A percentile compares a stretch with the other conserved stretches of the same genome.
phyloP scores from a whole-genome alignment of 768 basidiomycete genomes.

The Fibroporia radiculosa region DNA sequence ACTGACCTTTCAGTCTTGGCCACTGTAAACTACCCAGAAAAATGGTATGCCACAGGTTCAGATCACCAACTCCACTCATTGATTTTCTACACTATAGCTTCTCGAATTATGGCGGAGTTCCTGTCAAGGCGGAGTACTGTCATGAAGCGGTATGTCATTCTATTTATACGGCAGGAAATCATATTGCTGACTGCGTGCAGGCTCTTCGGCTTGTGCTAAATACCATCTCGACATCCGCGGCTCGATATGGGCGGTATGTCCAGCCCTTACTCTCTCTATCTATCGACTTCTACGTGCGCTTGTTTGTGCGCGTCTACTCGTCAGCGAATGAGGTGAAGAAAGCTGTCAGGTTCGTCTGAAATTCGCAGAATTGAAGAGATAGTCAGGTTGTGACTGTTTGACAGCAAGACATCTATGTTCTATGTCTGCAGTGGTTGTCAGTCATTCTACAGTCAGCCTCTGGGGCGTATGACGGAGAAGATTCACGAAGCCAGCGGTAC shows the following conservation, averaged over 20 bases:
- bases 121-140: conserved; percentile 87
- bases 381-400: conserved; percentile 6
- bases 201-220: conserved; percentile 89
- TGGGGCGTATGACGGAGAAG: conserved; percentile 69
- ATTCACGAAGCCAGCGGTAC: conserved; percentile 46
- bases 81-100: conserved; percentile 41
- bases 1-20: conserved; percentile 94
- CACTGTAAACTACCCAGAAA: conserved; percentile 91
- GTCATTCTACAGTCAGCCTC: conserved; percentile 71
- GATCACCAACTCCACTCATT: background rate
- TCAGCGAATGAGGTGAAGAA: conserved; percentile 82
- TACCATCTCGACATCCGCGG: conserved; percentile 77
- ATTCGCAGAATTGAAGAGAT: background rate
- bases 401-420: conserved; percentile 78
- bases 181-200: conserved; percentile 30
- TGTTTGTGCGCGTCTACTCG: conserved; percentile 76
- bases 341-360: conserved; percentile 52
- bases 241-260: conserved; percentile 88
- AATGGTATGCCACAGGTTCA: conserved; percentile 52
- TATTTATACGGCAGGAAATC: background rate
- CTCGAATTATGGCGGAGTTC: conserved; percentile 91
- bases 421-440: conserved; percentile 86
- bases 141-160: conserved; percentile 73
- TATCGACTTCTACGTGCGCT: conserved; percentile 94
- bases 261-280: conserved; percentile 84